Evolutionary conservation across 2,329 filamentous ascomycete genomes (phyloP).

Genomic region (Stachybotrys echinatus): DNA sequence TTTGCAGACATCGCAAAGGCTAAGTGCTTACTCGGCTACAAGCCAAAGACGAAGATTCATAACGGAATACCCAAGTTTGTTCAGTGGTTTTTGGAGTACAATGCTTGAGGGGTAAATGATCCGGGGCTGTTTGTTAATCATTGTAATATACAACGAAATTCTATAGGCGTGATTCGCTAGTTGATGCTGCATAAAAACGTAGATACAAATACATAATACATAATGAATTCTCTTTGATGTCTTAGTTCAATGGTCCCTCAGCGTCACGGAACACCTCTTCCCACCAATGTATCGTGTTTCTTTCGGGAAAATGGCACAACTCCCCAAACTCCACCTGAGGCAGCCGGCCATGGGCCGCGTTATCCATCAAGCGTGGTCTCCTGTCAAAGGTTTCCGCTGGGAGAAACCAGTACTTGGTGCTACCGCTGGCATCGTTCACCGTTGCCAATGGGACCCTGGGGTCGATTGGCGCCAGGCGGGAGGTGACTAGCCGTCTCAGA

Average conservation of each 20-base stretch:
- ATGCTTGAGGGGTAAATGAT: background rate
- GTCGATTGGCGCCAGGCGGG: background rate
- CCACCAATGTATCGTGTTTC: background rate
- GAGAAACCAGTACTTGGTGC: slow-evolving; percentile 3
- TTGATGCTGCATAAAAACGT: background rate
- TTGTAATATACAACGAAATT: background rate
- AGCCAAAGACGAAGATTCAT: slow-evolving; percentile 11
- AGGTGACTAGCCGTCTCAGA: slow-evolving; percentile 3
- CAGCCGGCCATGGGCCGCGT: background rate
- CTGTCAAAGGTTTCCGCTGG: slow-evolving; percentile 1
- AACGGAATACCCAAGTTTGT: slow-evolving; percentile 13
- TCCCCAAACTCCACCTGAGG: background rate
- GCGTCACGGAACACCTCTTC: slow-evolving; percentile 2
- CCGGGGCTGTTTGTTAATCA: no score
- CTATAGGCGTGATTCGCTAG: background rate
- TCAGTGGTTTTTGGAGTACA: slow-evolving; percentile 11
- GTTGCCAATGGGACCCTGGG: background rate
- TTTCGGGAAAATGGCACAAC: background rate
- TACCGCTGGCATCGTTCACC: background rate
- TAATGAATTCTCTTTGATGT: background rate
- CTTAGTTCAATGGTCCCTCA: background rate
- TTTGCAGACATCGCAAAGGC: slow-evolving; percentile 16
- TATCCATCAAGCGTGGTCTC: background rate
- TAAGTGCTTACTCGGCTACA: slow-evolving; percentile 10
- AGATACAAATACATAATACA: background rate